A percentile compares a stretch with the other conserved stretches of the same genome.
These are phyloP conservation scores for Populus alba DNA, from an alignment of 345 rosid genomes.

Conservation along the genomic window DNA sequence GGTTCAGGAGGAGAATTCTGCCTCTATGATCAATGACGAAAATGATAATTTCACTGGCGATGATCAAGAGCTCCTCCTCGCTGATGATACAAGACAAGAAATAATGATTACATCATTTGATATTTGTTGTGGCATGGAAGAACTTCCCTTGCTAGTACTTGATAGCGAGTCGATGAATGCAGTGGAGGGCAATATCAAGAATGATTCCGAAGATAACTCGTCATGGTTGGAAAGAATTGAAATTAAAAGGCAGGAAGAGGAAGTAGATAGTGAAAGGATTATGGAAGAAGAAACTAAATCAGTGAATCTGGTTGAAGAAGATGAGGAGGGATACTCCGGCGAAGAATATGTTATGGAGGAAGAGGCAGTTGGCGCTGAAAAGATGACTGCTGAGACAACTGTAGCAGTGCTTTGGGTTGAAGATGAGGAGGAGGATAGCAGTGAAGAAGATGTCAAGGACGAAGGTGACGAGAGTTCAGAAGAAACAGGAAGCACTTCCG, in stretches of 20 bases:
- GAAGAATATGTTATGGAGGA: background rate
- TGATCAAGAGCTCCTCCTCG: slow-evolving; percentile 16
- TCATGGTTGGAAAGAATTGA: background rate
- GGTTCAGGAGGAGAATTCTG: slow-evolving; percentile 35
- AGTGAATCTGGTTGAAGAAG: slow-evolving; percentile 8
- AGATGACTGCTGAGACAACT: background rate
- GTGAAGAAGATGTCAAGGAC: background rate
- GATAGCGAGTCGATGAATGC: slow-evolving; percentile 5
- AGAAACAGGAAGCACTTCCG: slow-evolving; percentile 33
- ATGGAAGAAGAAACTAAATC: slow-evolving; percentile 10
- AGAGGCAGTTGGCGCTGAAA: slow-evolving; percentile 1
- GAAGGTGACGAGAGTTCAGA: slow-evolving; percentile 24
- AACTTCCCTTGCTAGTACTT: background rate
- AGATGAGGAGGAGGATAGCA: background rate
- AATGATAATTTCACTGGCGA: background rate
- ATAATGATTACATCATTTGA: background rate
- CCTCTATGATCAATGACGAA: background rate
- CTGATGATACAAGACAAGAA: slow-evolving; percentile 20
- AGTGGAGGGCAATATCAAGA: background rate
- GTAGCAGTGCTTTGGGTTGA: slow-evolving; percentile 3
- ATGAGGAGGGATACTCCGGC: background rate
- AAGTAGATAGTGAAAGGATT: background rate
- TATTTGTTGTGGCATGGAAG: slow-evolving; percentile 16
- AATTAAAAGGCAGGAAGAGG: background rate
- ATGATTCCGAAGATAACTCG: background rate